Evolutionary conservation across 225 moss, liverwort and hornwort genomes (phyloP), one percentile per base, ranked within the genome.

Genomic region (Pleurozium schreberi): DNA sequence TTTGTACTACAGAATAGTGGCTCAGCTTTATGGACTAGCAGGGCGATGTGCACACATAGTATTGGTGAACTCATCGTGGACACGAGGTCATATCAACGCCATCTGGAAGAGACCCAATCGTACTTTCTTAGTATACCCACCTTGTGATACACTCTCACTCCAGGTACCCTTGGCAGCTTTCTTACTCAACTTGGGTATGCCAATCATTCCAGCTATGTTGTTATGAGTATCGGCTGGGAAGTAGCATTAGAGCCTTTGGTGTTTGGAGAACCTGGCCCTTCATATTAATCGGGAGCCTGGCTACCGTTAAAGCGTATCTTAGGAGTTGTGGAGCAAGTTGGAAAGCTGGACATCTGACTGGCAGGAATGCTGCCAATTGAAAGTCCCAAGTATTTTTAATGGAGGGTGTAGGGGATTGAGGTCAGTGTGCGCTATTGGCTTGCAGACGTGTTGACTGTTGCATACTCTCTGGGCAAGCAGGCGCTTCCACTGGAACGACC

Each of bases 31-130:
- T 88, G 97, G 98, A 84, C 85, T 94, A 91, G 96, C 95, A 75
- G 98, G 98, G 75, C 84, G 94, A 88, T 96, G 90, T 90, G 95
- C 97, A 49, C 94, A 97, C 69, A 42, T 95, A 90, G 94, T 93
- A 33, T 91, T 98, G 96, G 98, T 98, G 92, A 98, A 98, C 83
- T 97, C 97, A 45, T 97, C 98, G 61, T 98, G 98, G 98, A 98
- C 98, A 47, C 91, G 90, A 90, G 91, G 85, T 88, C 98, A 98
- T 87, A 97, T 98, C 85, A 93, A 93, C 86, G 89, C 94, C 45
- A 93, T 98, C 45, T 98, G 98, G 98, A 92, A 86, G 80, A 93
- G 96, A 23, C 93, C 96, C 30, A 90, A 92, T 80, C 93, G 95
- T 18, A 96, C 94, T 36, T 92, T 93, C 74, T 93, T 94, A 85